phyloP scores from a whole-genome alignment of 2,329 filamentous ascomycete species.

The Ambrosiella beaveri region DNA sequence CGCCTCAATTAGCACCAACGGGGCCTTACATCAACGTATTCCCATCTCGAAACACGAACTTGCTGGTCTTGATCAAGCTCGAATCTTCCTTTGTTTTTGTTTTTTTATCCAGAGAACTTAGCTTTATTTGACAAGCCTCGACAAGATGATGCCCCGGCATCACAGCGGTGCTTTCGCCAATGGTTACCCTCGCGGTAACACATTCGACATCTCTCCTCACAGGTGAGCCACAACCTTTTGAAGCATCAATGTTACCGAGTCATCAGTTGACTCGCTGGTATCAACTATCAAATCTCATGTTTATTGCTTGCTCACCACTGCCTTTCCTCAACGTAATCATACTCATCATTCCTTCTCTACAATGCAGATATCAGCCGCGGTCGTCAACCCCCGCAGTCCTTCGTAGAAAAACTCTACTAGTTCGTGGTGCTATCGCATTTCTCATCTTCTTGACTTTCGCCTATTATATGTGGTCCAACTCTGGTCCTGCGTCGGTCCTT shows the following conservation, averaged over 20 bases:
- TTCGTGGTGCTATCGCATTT: conserved; percentile 44
- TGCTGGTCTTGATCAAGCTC: neutral
- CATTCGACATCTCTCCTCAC: conserved; percentile 78
- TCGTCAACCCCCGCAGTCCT: conserved; percentile 53
- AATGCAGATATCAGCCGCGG: conserved; percentile 70
- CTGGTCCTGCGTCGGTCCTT: conserved; percentile 39
- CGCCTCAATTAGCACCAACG: neutral
- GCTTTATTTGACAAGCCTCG: neutral
- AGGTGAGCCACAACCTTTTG: conserved; percentile 38
- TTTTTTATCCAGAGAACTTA: neutral
- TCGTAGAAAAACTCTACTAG: conserved; percentile 54
- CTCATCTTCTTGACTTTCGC: conserved; percentile 47
- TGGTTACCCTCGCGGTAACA: conserved; percentile 61
- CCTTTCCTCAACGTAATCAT: neutral
- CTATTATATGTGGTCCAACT: conserved; percentile 53
- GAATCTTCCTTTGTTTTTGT: neutral
- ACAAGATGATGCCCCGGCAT: conserved; percentile 73
- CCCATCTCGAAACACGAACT: neutral
- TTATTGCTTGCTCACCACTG: neutral
- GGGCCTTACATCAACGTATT: neutral
- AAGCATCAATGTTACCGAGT: neutral
- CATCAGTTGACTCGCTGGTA: neutral
- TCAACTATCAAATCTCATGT: neutral
- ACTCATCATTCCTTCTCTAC: neutral
- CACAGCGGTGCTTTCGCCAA: conserved; percentile 58